Evolutionary conservation across 108 stramenopile species (phyloP).

Genomic region (Nitzschia palea): DNA sequence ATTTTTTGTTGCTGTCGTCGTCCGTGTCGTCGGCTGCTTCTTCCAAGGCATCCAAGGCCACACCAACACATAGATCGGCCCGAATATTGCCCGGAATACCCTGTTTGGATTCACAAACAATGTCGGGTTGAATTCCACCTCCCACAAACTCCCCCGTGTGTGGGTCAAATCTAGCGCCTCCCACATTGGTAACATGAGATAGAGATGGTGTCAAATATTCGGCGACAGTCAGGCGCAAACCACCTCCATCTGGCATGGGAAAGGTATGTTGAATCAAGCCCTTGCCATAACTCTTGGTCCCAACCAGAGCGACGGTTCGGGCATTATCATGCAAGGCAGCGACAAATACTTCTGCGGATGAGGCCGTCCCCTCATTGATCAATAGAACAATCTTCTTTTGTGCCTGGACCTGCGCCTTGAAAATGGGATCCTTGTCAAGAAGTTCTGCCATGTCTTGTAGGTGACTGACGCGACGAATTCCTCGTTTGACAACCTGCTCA

Average conservation of each 20-base stretch:
- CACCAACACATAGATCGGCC: constrained; percentile 80
- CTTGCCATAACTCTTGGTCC: constrained; percentile 79
- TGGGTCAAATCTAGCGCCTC: constrained; percentile 50
- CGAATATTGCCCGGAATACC: constrained; percentile 77
- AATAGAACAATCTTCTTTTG: constrained; percentile 77
- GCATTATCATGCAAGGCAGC: constrained; percentile 79
- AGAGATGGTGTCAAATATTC: constrained; percentile 80
- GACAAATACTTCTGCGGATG: constrained; percentile 82
- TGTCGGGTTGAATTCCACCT: constrained; percentile 72
- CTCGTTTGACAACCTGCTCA: constrained; percentile 64
- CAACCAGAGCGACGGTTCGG: constrained; percentile 68
- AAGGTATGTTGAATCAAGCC: constrained; percentile 87
- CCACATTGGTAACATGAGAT: constrained; percentile 78
- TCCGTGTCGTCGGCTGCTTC: constrained; percentile 22
- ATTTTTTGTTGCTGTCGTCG: neutral
- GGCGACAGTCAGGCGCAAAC: constrained; percentile 77
- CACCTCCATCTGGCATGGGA: constrained; percentile 88
- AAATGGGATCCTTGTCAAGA: neutral
- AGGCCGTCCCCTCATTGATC: constrained; percentile 86
- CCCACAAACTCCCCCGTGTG: constrained; percentile 36
- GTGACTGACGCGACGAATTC: constrained; percentile 40
- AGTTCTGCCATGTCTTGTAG: neutral
- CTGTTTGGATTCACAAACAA: constrained; percentile 63
- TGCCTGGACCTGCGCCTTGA: constrained; percentile 3
- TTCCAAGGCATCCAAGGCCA: constrained; percentile 74